Evolutionary conservation across 192 early-diverging fungal species (phyloP).

Genomic region (Backusella westeae): DNA sequence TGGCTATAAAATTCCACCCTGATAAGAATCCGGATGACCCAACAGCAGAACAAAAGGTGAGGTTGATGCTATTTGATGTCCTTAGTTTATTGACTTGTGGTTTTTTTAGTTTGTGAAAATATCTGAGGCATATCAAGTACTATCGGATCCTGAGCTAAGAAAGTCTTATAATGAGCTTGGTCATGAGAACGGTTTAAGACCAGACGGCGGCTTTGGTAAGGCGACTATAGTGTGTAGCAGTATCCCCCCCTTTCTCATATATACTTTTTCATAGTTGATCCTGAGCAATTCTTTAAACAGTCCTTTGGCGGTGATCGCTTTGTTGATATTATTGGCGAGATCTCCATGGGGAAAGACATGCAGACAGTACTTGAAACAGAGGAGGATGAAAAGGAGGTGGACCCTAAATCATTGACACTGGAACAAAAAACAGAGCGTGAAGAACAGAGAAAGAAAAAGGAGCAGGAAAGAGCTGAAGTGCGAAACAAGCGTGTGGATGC

Average conservation of each 20-base stretch:
- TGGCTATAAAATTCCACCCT: constrained; percentile 86
- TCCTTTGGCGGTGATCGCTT: constrained; percentile 98
- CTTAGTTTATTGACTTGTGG: background rate
- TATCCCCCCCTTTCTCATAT: too few relatives aligned
- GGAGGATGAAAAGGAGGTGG: constrained; percentile 39
- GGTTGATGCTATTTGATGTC: too few relatives aligned
- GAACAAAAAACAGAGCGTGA: constrained; percentile 64
- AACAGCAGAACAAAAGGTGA: constrained; percentile 31
- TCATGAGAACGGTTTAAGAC: constrained; percentile 54
- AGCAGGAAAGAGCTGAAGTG: constrained; percentile 56
- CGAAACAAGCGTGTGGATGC: constrained; percentile 65
- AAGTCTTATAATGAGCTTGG: constrained; percentile 89
- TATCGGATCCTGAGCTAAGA: constrained; percentile 88
- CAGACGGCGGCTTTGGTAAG: constrained; percentile 68
- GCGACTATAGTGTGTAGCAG: background rate
- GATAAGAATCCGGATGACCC: constrained; percentile 67
- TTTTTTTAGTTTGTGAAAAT: constrained; percentile 81
- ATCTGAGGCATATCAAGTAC: constrained; percentile 95
- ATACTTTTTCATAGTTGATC: constrained; percentile 63
- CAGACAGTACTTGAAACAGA: constrained; percentile 69
- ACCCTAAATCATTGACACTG: constrained; percentile 23
- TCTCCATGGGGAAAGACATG: constrained; percentile 94
- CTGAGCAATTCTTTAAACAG: constrained; percentile 92
- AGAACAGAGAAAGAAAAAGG: constrained; percentile 49
- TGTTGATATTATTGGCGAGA: constrained; percentile 95